Evolutionary conservation across 352 stramenopile species (phyloP).

Genomic region (Phytopythium litorale): DNA sequence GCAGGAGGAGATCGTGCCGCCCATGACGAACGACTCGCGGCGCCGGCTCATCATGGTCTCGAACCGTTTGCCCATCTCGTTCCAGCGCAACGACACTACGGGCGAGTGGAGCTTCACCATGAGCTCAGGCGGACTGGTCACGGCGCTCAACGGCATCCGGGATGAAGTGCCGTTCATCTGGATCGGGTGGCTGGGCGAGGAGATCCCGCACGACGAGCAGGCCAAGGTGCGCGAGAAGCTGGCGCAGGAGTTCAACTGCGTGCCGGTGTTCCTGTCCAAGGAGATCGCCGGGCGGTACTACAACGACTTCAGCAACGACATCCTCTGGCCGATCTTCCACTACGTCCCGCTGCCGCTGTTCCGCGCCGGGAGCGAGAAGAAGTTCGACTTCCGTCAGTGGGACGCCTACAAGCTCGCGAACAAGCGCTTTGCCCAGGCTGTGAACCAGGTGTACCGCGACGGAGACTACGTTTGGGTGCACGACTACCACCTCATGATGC

Average conservation of each 20-base stretch:
- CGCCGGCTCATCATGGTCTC: slow-evolving; percentile 88
- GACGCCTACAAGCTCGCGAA: slow-evolving; percentile 87
- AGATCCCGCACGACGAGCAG: slow-evolving; percentile 83
- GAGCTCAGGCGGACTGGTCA: slow-evolving; percentile 86
- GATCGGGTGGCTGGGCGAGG: slow-evolving; percentile 89
- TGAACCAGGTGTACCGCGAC: slow-evolving; percentile 74
- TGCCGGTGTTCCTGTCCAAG: slow-evolving; percentile 87
- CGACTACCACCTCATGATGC: slow-evolving; percentile 88
- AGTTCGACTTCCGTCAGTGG: slow-evolving; percentile 89
- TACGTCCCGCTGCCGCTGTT: slow-evolving; percentile 89
- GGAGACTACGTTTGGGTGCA: slow-evolving; percentile 88
- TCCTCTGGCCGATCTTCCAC: slow-evolving; percentile 91
- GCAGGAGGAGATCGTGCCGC: slow-evolving; percentile 66
- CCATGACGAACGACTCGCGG: slow-evolving; percentile 52
- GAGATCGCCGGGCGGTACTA: slow-evolving; percentile 90
- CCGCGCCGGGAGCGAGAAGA: slow-evolving; percentile 85
- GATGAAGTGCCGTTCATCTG: slow-evolving; percentile 90
- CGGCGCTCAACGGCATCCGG: slow-evolving; percentile 83
- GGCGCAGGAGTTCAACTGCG: slow-evolving; percentile 84
- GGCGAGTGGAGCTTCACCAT: slow-evolving; percentile 87
- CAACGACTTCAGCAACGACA: slow-evolving; percentile 92
- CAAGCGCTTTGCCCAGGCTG: slow-evolving; percentile 74
- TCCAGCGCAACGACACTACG: slow-evolving; percentile 79
- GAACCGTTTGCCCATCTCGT: slow-evolving; percentile 90
- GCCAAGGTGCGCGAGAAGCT: slow-evolving; percentile 79